Conservation (phyloP, 2,329 filamentous ascomycete species). For the Botryosphaeria dothidea region DNA sequence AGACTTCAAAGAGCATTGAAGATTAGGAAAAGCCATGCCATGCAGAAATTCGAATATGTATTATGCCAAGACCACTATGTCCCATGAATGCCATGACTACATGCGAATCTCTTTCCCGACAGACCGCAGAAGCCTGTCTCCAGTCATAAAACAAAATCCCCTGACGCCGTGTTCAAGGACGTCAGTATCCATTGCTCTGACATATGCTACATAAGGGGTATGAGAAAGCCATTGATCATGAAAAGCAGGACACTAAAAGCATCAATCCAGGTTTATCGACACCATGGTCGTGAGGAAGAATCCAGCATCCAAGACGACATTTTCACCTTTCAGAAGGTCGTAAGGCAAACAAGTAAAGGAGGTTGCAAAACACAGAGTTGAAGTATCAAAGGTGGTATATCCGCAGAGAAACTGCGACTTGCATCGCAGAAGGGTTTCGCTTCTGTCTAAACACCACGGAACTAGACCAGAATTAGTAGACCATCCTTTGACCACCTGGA, state of each 20-base stretch:
- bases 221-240: slow-evolving; percentile 13
- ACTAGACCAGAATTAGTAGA: slow-evolving; percentile 19
- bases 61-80: too few relatives aligned
- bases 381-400: neutral
- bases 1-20: too few relatives aligned
- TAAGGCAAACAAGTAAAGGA: neutral
- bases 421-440: too few relatives aligned
- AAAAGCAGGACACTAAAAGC: neutral
- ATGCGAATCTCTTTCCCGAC: neutral
- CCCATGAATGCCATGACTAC: too few relatives aligned
- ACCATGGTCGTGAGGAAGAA: slow-evolving; percentile 7
- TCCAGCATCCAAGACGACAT: slow-evolving; percentile 6
- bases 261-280: neutral
- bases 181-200: slow-evolving; percentile 14
- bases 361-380: neutral
- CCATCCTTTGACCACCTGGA: slow-evolving; percentile 22
- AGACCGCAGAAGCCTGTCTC: neutral
- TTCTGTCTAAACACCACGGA: slow-evolving; percentile 23
- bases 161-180: slow-evolving; percentile 1
- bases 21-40: too few relatives aligned
- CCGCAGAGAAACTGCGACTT: neutral
- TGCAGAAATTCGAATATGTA: too few relatives aligned
- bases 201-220: slow-evolving; percentile 17
- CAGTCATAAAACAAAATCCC: neutral
- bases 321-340: neutral